These are phyloP conservation scores for Sporothrix phasma DNA, from an alignment of 2,329 filamentous ascomycete genomes.

Conservation along the genomic window DNA sequence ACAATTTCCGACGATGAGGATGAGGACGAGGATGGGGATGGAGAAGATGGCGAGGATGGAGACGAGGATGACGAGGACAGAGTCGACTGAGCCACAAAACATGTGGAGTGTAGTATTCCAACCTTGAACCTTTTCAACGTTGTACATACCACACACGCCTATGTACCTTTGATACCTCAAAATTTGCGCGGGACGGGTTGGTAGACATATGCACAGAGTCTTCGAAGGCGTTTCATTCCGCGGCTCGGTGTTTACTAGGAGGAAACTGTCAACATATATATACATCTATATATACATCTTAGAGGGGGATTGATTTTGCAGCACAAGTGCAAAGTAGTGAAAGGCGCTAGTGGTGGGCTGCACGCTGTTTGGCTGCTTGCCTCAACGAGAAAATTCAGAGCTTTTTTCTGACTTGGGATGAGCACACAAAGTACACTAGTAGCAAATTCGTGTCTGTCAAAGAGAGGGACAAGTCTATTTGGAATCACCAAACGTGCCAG, in stretches of 20 bases:
- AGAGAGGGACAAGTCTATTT: not conserved
- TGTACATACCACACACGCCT: no score
- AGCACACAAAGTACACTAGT: not conserved
- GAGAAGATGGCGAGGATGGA: constrained; percentile 37
- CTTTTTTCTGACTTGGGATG: not conserved
- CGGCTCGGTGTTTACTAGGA: no score
- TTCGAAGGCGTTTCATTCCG: no score
- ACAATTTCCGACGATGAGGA: constrained; percentile 68
- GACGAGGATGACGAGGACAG: constrained; percentile 20
- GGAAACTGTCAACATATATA: no score
- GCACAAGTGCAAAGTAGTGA: not conserved
- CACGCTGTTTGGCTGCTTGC: not conserved
- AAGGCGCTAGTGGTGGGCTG: constrained; percentile 11
- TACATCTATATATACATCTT: no score
- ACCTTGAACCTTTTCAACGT: no score
- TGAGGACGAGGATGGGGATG: constrained; percentile 48
- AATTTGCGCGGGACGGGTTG: no score
- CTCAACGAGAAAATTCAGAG: constrained; percentile 12
- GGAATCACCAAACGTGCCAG: not conserved
- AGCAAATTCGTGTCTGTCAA: not conserved
- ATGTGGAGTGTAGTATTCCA: not conserved
- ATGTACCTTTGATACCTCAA: no score
- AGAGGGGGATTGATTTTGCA: not conserved
- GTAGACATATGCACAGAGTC: no score
- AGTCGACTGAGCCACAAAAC: constrained; percentile 23